A percentile compares a stretch with the other conserved stretches of the same genome.
Evolutionary conservation across 768 basidiomycete genomes (phyloP).

Genomic region (Leccinum variicolor): DNA sequence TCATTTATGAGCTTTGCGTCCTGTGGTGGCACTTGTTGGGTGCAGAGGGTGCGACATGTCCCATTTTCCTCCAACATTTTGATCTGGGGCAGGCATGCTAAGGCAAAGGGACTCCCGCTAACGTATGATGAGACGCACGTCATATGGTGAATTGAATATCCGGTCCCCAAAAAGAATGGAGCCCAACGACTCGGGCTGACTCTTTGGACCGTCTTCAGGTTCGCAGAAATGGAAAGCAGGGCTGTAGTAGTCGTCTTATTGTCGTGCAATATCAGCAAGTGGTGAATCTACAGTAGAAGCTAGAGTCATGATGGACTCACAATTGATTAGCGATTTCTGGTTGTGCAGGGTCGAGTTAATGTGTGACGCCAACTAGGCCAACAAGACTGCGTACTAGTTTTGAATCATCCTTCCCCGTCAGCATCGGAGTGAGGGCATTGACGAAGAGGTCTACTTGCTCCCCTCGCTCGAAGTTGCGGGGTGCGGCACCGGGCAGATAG

Average conservation of each 20-base stretch:
- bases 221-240: slow-evolving; percentile 82
- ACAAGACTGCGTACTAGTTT: slow-evolving; percentile 58
- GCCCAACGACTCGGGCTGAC: slow-evolving; percentile 82
- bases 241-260: slow-evolving; percentile 89
- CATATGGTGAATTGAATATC: slow-evolving; percentile 87
- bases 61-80: slow-evolving; percentile 74
- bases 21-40: slow-evolving; percentile 52
- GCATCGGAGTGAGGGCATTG: slow-evolving; percentile 87
- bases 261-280: slow-evolving; percentile 3
- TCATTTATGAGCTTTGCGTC: slow-evolving; percentile 90
- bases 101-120: not conserved
- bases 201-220: slow-evolving; percentile 68
- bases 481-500: slow-evolving; percentile 91
- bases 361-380: not conserved
- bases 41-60: slow-evolving; percentile 78
- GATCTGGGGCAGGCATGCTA: slow-evolving; percentile 46
- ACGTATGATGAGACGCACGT: slow-evolving; percentile 47
- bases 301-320: slow-evolving; percentile 35
- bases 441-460: slow-evolving; percentile 80
- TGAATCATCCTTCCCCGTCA: slow-evolving; percentile 60
- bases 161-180: slow-evolving; percentile 97
- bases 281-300: not conserved
- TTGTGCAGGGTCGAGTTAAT: slow-evolving; percentile 4
- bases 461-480: slow-evolving; percentile 70
- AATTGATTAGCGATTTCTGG: slow-evolving; percentile 90